phyloP scores from a whole-genome alignment of 306 rosid genomes.

The Hylodesmum podocarpum region DNA sequence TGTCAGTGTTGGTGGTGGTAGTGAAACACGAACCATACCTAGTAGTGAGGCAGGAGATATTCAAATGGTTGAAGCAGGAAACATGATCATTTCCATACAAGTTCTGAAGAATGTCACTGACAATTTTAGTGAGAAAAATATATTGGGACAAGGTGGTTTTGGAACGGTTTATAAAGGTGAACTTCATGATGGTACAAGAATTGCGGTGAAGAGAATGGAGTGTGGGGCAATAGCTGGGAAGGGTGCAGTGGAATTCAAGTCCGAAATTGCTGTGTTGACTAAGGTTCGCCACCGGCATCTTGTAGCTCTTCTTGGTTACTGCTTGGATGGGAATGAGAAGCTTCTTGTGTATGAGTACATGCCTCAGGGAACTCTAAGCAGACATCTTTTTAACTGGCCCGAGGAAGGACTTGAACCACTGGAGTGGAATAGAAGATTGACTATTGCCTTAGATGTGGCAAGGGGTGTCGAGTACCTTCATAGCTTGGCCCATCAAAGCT shows the following conservation, averaged over 20 bases:
- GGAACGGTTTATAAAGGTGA: constrained; percentile 89
- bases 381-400: constrained; percentile 78
- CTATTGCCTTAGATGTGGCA: constrained; percentile 83
- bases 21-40: constrained; percentile 58
- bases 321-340: constrained; percentile 88
- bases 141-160: constrained; percentile 84
- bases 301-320: constrained; percentile 89
- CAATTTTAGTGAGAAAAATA: constrained; percentile 71
- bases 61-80: constrained; percentile 91
- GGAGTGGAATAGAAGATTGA: constrained; percentile 74
- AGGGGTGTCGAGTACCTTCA: constrained; percentile 95
- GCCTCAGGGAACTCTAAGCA: constrained; percentile 94
- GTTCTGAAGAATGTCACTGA: constrained; percentile 72
- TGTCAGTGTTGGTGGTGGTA: constrained; percentile 73
- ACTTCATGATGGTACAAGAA: constrained; percentile 81
- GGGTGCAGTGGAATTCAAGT: constrained; percentile 72
- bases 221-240: constrained; percentile 74
- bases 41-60: constrained; percentile 67
- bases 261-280: constrained; percentile 88
- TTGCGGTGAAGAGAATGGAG: constrained; percentile 92
- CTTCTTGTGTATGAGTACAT: constrained; percentile 89
- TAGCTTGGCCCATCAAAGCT: constrained; percentile 92
- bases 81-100: constrained; percentile 92
- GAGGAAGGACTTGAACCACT: constrained; percentile 79
- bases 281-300: constrained; percentile 92